Conservation (phyloP, 2,329 filamentous ascomycete genomes). For the Verticillium isaacii region DNA sequence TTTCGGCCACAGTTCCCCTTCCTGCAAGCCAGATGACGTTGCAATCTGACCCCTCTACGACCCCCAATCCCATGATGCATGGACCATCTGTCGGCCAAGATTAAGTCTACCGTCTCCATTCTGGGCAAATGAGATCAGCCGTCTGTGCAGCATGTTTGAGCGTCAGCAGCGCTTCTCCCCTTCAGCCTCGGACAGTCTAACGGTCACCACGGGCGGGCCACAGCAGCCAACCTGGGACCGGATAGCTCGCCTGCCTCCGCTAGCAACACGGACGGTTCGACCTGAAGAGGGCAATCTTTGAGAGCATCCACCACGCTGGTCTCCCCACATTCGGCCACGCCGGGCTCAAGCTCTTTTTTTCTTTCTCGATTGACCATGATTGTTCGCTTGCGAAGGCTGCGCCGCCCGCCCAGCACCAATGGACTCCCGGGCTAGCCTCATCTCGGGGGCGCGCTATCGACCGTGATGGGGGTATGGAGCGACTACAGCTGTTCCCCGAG, state of each 20-base stretch:
- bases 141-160: neutral
- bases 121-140: neutral
- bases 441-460: neutral
- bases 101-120: neutral
- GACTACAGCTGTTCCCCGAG: neutral
- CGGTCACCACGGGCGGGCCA: too few relatives aligned
- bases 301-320: neutral
- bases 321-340: neutral
- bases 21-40: neutral
- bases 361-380: neutral
- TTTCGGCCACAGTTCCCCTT: neutral
- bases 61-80: neutral
- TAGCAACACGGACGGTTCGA: neutral
- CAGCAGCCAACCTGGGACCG: too few relatives aligned
- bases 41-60: neutral
- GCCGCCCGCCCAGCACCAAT: neutral
- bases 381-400: neutral
- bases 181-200: too few relatives aligned
- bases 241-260: neutral
- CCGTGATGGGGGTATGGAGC: neutral
- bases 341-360: neutral
- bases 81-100: neutral
- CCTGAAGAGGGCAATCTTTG: neutral
- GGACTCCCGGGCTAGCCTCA: neutral
- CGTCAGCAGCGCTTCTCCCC: neutral